Base-by-base conservation (phyloP, 139 green algal species). In the Ettlia oleoabundans region DNA sequence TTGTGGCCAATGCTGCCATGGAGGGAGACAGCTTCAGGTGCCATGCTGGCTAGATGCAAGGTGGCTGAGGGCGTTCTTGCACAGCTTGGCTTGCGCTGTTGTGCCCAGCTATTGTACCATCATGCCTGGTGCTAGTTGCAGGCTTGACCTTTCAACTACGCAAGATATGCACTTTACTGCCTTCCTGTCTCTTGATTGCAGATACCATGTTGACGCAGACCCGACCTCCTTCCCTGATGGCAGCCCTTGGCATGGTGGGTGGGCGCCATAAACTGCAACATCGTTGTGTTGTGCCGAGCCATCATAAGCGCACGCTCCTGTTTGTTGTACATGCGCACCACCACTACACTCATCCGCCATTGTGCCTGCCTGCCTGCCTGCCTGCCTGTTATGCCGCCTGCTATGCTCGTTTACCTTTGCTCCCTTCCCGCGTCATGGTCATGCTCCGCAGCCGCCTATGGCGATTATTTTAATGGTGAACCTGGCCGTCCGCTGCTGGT, bases 31-130 rank as follows among this genome's bases (percentile, higher is more conserved):
- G 28, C 19, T 98, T 93, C 76, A 55, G 33, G 22, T 80, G 86
- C 86, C 95, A 98, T 72, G 87, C 96, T 30, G 95, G 98, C 83
- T n/a, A n/a, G n/a, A n/a, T n/a, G n/a, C n/a, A n/a, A n/a, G n/a
- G n/a, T n/a, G n/a, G n/a, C n/a, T n/a, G n/a, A n/a, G n/a, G n/a
- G n/a, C n/a, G n/a, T n/a, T n/a, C n/a, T n/a, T n/a, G n/a, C n/a
- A n/a, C n/a, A n/a, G n/a, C n/a, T n/a, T n/a, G n/a, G n/a, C n/a
- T n/a, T n/a, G n/a, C n/a, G n/a, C n/a, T n/a, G n/a, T n/a, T n/a
- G n/a, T n/a, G n/a, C n/a, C n/a, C n/a, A n/a, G n/a, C n/a, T n/a
- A n/a, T n/a, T n/a, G n/a, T n/a, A n/a, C n/a, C n/a, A n/a, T n/a
- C n/a, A n/a, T n/a, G n/a, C n/a, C n/a, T n/a, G n/a, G n/a, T n/a